A percentile compares a stretch with the other conserved stretches of the same genome.
These are phyloP conservation scores for Cardiosporidium cionae DNA, from an alignment of 169 alveolate genomes.

Conservation along the genomic window DNA sequence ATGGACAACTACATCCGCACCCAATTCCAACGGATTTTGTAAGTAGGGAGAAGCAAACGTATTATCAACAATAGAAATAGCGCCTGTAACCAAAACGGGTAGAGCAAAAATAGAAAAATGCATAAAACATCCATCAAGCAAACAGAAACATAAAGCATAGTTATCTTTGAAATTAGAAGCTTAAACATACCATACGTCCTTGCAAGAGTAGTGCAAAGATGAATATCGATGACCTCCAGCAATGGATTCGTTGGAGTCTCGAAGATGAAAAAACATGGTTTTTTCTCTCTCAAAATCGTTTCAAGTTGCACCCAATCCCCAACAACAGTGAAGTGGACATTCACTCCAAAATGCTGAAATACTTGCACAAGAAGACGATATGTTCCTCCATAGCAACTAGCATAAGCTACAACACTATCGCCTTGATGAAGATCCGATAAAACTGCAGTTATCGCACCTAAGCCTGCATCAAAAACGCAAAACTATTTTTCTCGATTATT, in stretches of 20 bases:
- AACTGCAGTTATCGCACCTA: background rate
- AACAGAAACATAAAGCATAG: background rate
- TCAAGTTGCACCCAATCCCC: slow-evolving; percentile 38
- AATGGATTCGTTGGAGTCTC: slow-evolving; percentile 61
- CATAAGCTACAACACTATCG: slow-evolving; percentile 37
- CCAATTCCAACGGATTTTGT: slow-evolving; percentile 43
- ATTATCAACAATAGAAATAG: slow-evolving; percentile 42
- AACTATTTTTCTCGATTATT: too few species aligned
- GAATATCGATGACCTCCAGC: slow-evolving; percentile 40
- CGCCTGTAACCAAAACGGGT: too few species aligned
- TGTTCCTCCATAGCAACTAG: slow-evolving; percentile 58
- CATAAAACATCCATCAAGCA: background rate
- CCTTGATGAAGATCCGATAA: slow-evolving; percentile 26
- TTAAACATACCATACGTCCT: slow-evolving; percentile 7
- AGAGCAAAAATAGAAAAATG: background rate
- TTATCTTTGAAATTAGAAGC: background rate
- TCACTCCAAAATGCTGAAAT: slow-evolving; percentile 24
- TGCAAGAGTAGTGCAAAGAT: slow-evolving; percentile 32
- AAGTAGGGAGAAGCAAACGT: slow-evolving; percentile 58
- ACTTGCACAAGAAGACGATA: slow-evolving; percentile 28
- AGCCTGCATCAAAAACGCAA: too few species aligned
- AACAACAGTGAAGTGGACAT: slow-evolving; percentile 45
- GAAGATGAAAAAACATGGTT: slow-evolving; percentile 45
- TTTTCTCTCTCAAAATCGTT: slow-evolving; percentile 32
- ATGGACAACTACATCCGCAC: slow-evolving; percentile 38